A percentile compares a stretch with the other conserved stretches of the same genome.
These are phyloP conservation scores for Exserohilum turcica DNA, from an alignment of 2,329 filamentous ascomycete genomes.

Conservation along the genomic window DNA sequence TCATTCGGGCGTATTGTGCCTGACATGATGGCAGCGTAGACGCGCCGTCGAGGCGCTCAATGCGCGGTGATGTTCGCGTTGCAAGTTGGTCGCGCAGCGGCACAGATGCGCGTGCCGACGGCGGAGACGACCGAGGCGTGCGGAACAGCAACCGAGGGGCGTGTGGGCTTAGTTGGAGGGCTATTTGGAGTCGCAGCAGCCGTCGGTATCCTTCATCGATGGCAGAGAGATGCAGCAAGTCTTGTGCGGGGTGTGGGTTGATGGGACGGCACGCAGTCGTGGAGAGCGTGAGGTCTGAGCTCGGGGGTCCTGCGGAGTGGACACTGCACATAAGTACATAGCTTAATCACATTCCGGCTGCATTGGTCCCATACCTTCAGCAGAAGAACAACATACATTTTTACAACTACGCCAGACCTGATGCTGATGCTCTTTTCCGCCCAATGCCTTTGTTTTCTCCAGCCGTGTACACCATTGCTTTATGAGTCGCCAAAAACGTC, in stretches of 20 bases:
- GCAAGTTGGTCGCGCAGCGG: constrained; percentile 6
- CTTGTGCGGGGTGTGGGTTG: constrained; percentile 25
- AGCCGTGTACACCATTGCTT: background rate
- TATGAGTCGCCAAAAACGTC: constrained; percentile 52
- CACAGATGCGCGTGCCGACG: constrained; percentile 11
- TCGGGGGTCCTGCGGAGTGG: constrained; percentile 31
- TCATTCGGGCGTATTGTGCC: constrained; percentile 47
- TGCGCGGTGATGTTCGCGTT: constrained; percentile 15
- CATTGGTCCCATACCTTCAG: constrained; percentile 5
- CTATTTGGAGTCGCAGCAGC: constrained; percentile 19
- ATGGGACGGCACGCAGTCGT: constrained; percentile 25
- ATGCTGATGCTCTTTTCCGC: constrained; percentile 5
- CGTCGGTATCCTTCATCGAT: constrained; percentile 18
- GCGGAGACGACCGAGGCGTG: constrained; percentile 12
- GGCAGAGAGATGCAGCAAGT: constrained; percentile 11
- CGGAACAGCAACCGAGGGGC: constrained; percentile 5
- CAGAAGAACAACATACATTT: background rate
- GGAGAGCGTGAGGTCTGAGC: constrained; percentile 32
- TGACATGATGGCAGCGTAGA: constrained; percentile 39
- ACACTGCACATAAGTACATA: constrained; percentile 5
- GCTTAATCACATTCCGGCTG: background rate
- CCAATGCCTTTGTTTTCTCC: constrained; percentile 7
- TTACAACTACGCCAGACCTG: background rate
- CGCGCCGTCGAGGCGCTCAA: constrained; percentile 16
- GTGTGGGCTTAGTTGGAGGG: constrained; percentile 6